Base-by-base conservation (phyloP, 2,329 filamentous ascomycete genomes). In the Xenoacremonium recifei region DNA sequence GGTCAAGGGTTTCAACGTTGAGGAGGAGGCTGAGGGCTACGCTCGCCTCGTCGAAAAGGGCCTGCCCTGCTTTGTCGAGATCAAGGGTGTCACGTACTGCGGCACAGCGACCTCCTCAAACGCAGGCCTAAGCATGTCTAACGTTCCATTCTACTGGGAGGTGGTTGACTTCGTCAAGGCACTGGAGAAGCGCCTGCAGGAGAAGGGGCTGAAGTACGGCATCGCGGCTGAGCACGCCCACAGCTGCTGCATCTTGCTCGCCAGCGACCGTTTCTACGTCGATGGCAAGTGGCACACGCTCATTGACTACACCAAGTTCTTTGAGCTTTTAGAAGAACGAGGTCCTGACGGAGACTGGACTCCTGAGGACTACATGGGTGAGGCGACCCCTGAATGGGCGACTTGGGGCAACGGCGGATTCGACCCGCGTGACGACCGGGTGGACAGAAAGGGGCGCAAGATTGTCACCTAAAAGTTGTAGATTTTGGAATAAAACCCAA, bases 81-180 rank as follows among this genome's bases (percentile, higher is more conserved):
- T 97, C 65, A 97, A 97, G 71, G 92, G 92, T 40, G 92, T 97
- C 27, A 97, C 92, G 1, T 97, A 93, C 70, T 97, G 93, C 66
- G 93, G 93, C 30, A 97, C 92, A 0, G 85, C 85, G 6, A 89
- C 89, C 1, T 87, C 87, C 7, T 84, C 87, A 4, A 85, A 84
- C 39, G 91, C 89, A 1, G 92, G 92, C 0, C 73, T 97, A 35
- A 93, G 84, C n/a, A 97, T 97, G 92, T 82, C 89, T 58, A 97
- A 97, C 60, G 93, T 97, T 9, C 92, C 92, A 0, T 97, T 96
- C 61, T 97, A 96, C 69, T 85, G 87, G 63, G 92, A 96, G 67
- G 87, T 96, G 3, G 80, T 80, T 25, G 81, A 84, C 3, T 97
- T 96, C 59, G 90, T 95, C 9, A 76, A 79, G 29, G 84, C 85